A percentile compares a stretch with the other conserved stretches of the same genome.
These are phyloP conservation scores for Lasiodiplodia citricola DNA, from an alignment of 2,329 filamentous ascomycete genomes.

Conservation along the genomic window DNA sequence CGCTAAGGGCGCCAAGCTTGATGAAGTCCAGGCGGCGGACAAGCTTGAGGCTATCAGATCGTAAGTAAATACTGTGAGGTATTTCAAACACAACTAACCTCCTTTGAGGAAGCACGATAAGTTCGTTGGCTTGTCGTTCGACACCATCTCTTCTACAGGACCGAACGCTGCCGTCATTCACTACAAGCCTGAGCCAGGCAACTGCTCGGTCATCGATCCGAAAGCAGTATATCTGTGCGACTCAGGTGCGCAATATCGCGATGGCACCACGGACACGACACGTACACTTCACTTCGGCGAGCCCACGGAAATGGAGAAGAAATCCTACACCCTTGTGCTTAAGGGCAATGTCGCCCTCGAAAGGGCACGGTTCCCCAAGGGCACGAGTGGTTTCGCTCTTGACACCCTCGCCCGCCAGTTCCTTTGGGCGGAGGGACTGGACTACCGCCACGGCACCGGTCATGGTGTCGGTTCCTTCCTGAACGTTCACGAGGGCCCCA, in stretches of 20 bases:
- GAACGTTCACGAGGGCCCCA: constrained; percentile 96
- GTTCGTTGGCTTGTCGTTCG: constrained; percentile 90
- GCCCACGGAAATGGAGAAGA: constrained; percentile 81
- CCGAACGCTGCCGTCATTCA: constrained; percentile 94
- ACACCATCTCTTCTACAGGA: constrained; percentile 94
- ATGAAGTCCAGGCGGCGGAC: constrained; percentile 91
- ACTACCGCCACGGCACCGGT: constrained; percentile 95
- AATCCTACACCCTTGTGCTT: constrained; percentile 90
- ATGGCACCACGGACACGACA: constrained; percentile 96
- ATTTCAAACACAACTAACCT: not conserved
- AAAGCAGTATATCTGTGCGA: constrained; percentile 91
- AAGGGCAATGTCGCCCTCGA: constrained; percentile 94
- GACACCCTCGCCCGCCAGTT: constrained; percentile 88
- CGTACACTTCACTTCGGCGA: constrained; percentile 90
- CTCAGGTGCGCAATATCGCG: constrained; percentile 93
- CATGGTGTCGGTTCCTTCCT: constrained; percentile 94
- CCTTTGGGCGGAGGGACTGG: constrained; percentile 89
- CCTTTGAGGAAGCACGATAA: constrained; percentile 63
- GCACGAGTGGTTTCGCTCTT: constrained; percentile 90
- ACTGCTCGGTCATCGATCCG: constrained; percentile 83
- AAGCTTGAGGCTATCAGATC: constrained; percentile 80
- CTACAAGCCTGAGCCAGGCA: constrained; percentile 85
- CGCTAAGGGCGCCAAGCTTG: constrained; percentile 72
- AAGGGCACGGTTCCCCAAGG: constrained; percentile 86
- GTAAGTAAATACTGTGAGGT: constrained; percentile 12